These are phyloP conservation scores for Castanea crenata DNA, from an alignment of 306 rosid genomes.

Conservation along the genomic window DNA sequence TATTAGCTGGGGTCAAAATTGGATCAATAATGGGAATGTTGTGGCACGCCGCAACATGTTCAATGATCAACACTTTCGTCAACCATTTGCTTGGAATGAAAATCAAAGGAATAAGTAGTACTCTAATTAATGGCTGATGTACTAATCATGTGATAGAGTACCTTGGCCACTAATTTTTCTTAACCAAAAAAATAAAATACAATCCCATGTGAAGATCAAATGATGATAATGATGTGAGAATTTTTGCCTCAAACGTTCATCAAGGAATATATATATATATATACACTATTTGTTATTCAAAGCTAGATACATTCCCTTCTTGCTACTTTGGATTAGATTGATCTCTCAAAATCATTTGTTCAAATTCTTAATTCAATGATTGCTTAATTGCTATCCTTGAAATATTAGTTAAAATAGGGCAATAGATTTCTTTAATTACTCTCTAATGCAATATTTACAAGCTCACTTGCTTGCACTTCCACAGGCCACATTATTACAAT, in stretches of 20 bases:
- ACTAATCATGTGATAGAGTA: neutral
- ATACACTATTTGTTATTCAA: too few relatives aligned
- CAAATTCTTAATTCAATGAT: too few relatives aligned
- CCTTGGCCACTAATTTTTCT: neutral
- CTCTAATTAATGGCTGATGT: neutral
- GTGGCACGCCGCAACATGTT: conserved; percentile 1
- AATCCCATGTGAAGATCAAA: neutral
- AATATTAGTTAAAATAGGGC: too few relatives aligned
- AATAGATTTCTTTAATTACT: too few relatives aligned
- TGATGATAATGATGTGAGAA: neutral
- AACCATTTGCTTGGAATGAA: neutral
- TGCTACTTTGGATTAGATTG: too few relatives aligned
- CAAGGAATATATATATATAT: too few relatives aligned
- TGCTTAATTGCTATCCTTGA: too few relatives aligned
- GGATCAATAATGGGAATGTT: neutral
- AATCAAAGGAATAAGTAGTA: neutral
- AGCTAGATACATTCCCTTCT: too few relatives aligned
- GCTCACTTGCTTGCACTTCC: too few relatives aligned
- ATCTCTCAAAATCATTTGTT: too few relatives aligned
- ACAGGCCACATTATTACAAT: too few relatives aligned
- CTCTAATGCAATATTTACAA: too few relatives aligned
- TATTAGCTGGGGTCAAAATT: neutral
- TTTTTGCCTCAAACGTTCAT: neutral
- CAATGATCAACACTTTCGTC: neutral
- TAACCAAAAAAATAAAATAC: neutral